Conservation (phyloP, 441 rosid genomes). For the Metrosideros polymorpha region DNA sequence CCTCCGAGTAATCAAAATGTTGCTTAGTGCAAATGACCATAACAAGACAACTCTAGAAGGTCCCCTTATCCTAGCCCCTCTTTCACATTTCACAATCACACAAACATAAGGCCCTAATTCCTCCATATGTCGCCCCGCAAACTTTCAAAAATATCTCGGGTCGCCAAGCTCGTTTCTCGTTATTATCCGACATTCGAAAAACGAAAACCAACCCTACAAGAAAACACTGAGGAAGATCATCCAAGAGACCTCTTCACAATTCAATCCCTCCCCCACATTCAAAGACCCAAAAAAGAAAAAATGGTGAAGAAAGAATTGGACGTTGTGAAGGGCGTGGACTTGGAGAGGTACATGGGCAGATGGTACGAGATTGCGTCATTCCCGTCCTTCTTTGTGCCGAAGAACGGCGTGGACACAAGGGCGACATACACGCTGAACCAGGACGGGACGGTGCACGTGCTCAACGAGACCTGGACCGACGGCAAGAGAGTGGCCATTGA, state of each 20-base stretch:
- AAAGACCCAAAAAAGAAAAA: not conserved
- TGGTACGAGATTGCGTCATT: constrained; percentile 95
- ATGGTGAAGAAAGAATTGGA: constrained; percentile 57
- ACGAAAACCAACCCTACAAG: not conserved
- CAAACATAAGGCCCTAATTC: not conserved
- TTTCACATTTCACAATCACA: not conserved
- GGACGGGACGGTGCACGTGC: constrained; percentile 72
- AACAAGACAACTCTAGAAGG: not conserved
- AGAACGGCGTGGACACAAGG: constrained; percentile 61
- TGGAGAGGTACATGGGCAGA: constrained; percentile 76
- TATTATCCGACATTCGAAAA: not conserved
- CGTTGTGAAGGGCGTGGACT: constrained; percentile 61
- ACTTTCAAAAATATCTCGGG: not conserved
- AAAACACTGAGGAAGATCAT: not conserved
- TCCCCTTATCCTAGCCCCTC: not conserved
- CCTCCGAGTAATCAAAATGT: not conserved
- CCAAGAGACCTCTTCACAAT: not conserved
- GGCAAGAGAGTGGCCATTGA: constrained; percentile 61
- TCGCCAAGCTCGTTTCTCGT: not conserved
- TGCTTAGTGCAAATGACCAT: accelerated
- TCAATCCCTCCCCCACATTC: not conserved
- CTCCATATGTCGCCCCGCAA: not conserved
- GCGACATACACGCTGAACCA: constrained; percentile 70
- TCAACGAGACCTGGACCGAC: constrained; percentile 73
- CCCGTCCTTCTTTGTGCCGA: constrained; percentile 67